Evolutionary conservation across 2,329 filamentous ascomycete species (phyloP).

Genomic region (Ambrosiella xylebori): DNA sequence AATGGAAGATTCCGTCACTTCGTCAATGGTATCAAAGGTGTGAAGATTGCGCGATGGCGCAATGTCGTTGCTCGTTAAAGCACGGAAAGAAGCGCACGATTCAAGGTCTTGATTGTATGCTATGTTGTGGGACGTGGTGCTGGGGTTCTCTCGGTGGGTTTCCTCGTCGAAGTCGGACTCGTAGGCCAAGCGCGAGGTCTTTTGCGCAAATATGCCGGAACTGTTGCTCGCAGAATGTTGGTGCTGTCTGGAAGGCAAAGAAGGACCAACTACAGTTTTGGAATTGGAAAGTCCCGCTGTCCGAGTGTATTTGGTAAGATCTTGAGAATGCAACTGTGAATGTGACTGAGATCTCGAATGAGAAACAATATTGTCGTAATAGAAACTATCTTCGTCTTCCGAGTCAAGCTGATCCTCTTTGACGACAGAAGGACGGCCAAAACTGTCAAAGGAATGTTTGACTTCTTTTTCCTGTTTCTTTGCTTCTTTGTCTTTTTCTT

Average conservation of each 20-base stretch:
- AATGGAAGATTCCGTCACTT: slow-evolving; percentile 10
- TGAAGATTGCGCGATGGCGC: not conserved
- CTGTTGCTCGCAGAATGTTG: not conserved
- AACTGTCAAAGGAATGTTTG: too few relatives aligned
- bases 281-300: too few relatives aligned
- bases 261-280: not conserved
- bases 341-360: not conserved
- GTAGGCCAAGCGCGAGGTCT: slow-evolving; percentile 1
- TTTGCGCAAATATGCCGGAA: not conserved
- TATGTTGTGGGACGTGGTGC: not conserved
- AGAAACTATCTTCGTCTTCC: slow-evolving; percentile 1
- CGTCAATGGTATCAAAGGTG: slow-evolving; percentile 13
- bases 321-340: not conserved
- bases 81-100: not conserved
- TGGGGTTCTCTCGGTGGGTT: not conserved
- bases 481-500: not conserved
- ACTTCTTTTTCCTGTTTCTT: not conserved
- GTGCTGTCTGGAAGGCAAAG: not conserved
- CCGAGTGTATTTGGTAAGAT: not conserved
- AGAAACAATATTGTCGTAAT: not conserved
- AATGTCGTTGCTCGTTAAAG: not conserved
- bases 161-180: slow-evolving; percentile 2
- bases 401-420: too few relatives aligned
- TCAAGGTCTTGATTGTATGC: not conserved
- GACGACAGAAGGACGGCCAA: not conserved